Percentiles rank a stretch among this genome's conserved stretches.
These are phyloP conservation scores for Chamaecyparis obtusa DNA, from an alignment of 75 land plant genomes.

Conservation along the genomic window DNA sequence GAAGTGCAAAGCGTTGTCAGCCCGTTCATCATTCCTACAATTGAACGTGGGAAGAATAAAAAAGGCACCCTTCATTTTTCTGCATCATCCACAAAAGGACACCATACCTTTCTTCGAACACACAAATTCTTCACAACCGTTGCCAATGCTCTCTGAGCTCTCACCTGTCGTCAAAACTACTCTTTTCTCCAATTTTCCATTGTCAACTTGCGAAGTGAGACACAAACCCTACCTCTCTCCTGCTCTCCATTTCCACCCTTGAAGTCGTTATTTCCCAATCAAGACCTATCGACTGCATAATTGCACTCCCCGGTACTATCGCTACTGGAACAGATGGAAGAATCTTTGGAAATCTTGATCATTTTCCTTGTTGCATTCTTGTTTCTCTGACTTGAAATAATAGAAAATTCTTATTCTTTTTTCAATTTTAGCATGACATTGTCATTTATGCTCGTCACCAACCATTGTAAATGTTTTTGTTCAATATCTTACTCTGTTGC, in stretches of 20 bases:
- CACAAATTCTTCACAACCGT: neutral
- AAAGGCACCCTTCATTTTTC: constrained; percentile 93
- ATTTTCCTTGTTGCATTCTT: constrained; percentile 2
- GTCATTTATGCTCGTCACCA: no score
- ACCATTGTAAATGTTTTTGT: no score
- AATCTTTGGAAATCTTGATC: neutral
- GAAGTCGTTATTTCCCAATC: no score
- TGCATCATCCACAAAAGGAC: constrained; percentile 70
- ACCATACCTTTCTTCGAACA: constrained; percentile 36
- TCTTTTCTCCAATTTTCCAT: neutral
- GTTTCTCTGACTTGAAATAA: no score
- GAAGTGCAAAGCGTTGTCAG: constrained; percentile 33
- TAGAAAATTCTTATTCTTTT: no score
- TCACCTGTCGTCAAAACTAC: neutral
- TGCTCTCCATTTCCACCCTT: neutral
- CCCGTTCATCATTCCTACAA: neutral
- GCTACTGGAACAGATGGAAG: no score
- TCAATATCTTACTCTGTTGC: no score
- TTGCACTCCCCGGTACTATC: neutral
- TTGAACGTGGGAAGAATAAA: constrained; percentile 40
- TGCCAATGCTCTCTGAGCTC: neutral
- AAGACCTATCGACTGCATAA: no score
- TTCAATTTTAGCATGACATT: no score
- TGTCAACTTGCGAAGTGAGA: neutral
- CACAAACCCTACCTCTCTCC: neutral